Percentiles rank a stretch among this genome's conserved stretches.
These are phyloP conservation scores for Penicillium sumatraense DNA, from an alignment of 2,329 filamentous ascomycete species.

Conservation along the genomic window DNA sequence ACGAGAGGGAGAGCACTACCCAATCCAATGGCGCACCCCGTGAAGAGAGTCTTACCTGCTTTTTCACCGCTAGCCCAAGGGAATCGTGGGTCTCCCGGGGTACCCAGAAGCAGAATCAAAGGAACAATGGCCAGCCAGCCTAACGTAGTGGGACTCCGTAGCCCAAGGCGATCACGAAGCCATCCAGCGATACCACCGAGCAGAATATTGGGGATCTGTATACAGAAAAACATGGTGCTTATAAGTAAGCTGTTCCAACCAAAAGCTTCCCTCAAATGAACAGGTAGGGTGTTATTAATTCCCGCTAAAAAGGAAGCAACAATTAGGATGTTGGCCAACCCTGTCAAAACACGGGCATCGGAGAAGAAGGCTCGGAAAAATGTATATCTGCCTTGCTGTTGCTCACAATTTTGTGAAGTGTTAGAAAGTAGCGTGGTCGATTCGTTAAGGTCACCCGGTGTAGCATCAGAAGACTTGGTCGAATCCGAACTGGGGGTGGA, in stretches of 20 bases:
- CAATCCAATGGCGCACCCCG: slow-evolving; percentile 19
- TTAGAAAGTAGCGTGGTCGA: not conserved
- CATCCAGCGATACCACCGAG: slow-evolving; percentile 63
- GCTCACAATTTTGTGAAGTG: not conserved
- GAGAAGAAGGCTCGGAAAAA: slow-evolving; percentile 46
- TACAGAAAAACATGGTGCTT: slow-evolving; percentile 56
- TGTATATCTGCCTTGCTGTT: not conserved
- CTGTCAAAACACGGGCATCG: slow-evolving; percentile 46
- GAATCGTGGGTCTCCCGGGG: slow-evolving; percentile 28
- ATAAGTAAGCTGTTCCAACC: slow-evolving; percentile 59
- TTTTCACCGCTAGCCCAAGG: slow-evolving; percentile 27
- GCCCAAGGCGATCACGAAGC: slow-evolving; percentile 36
- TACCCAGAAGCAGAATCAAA: slow-evolving; percentile 30
- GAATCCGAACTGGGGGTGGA: not conserved
- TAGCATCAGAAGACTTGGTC: not conserved
- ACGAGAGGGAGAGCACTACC: slow-evolving; percentile 25
- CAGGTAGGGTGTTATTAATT: slow-evolving; percentile 60
- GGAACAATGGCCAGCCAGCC: slow-evolving; percentile 24
- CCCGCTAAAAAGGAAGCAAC: slow-evolving; percentile 56
- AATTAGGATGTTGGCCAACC: slow-evolving; percentile 49
- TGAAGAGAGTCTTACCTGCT: slow-evolving; percentile 26
- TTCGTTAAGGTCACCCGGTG: not conserved
- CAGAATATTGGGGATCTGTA: slow-evolving; percentile 57
- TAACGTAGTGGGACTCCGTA: slow-evolving; percentile 22
- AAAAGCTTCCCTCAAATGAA: slow-evolving; percentile 59